Percentiles rank a stretch among this genome's conserved stretches.
These are phyloP conservation scores for Phytophthora palmivora DNA, from an alignment of 352 stramenopile genomes.

Conservation along the genomic window DNA sequence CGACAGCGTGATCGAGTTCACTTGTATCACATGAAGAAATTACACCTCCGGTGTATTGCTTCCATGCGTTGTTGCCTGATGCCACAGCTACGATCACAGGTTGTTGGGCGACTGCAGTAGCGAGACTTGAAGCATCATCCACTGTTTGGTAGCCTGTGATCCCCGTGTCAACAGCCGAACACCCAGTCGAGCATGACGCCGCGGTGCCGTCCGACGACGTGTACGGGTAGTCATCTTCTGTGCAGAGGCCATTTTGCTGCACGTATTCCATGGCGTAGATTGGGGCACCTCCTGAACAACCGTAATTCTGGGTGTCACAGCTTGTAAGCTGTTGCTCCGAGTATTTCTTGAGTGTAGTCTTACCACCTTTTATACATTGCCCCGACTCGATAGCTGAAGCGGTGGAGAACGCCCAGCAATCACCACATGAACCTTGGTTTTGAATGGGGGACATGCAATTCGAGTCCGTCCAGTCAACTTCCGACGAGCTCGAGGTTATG, in stretches of 20 bases:
- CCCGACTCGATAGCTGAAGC: conserved; percentile 91
- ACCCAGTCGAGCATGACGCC: conserved; percentile 29
- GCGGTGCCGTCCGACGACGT: conserved; percentile 32
- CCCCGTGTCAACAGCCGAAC: conserved; percentile 41
- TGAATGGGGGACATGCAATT: conserved; percentile 81
- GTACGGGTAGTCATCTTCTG: conserved; percentile 43
- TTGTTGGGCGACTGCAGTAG: conserved; percentile 49
- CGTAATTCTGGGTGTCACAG: conserved; percentile 90
- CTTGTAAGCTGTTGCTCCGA: conserved; percentile 94
- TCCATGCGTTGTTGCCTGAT: conserved; percentile 94
- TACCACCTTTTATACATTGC: conserved; percentile 80
- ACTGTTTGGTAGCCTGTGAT: conserved; percentile 76
- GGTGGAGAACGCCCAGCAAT: conserved; percentile 98
- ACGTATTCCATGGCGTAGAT: conserved; percentile 94
- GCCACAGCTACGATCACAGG: conserved; percentile 96
- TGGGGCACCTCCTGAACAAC: conserved; percentile 91
- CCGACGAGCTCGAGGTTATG: conserved; percentile 39
- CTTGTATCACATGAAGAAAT: conserved; percentile 77
- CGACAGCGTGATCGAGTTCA: conserved; percentile 97
- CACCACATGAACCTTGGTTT: conserved; percentile 96
- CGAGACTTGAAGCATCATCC: conserved; percentile 25
- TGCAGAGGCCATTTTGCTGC: conserved; percentile 83
- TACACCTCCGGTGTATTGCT: conserved; percentile 96
- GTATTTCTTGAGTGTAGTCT: conserved; percentile 78
- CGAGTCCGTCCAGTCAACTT: conserved; percentile 58